A percentile compares a stretch with the other conserved stretches of the same genome.
phyloP scores from a whole-genome alignment of 176 grass and related monocot species.

The Dactylis glomerata region DNA sequence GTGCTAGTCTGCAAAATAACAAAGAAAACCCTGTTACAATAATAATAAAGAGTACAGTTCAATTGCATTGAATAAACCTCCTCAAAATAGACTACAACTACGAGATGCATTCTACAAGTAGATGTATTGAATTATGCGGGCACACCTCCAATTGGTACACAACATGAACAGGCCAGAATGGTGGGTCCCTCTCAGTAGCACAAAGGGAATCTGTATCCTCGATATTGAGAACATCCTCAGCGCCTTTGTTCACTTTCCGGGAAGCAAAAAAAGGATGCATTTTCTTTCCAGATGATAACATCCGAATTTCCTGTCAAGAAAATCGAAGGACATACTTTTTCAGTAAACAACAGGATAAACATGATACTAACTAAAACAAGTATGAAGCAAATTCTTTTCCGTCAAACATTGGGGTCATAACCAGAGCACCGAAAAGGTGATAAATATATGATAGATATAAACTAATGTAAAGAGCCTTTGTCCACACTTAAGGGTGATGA shows the following conservation, averaged over 20 bases:
- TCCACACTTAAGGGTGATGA: neutral
- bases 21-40: neutral
- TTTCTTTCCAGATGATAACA: constrained; percentile 78
- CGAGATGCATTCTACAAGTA: constrained; percentile 28
- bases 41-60: neutral
- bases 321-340: constrained; percentile 12
- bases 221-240: constrained; percentile 36
- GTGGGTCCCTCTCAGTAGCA: constrained; percentile 36
- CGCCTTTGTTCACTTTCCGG: constrained; percentile 47
- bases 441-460: constrained; percentile 9
- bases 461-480: neutral
- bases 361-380: constrained; percentile 5
- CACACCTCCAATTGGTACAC: constrained; percentile 60
- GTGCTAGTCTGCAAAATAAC: constrained; percentile 37
- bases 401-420: neutral
- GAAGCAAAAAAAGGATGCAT: constrained; percentile 81
- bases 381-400: neutral
- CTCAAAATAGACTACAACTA: constrained; percentile 8
- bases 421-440: constrained; percentile 1
- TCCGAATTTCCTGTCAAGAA: constrained; percentile 69
- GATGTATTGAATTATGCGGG: constrained; percentile 7
- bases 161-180: constrained; percentile 78
- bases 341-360: constrained; percentile 18
- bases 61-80: constrained; percentile 23
- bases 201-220: constrained; percentile 21